Evolutionary conservation across 2,329 filamentous ascomycete species (phyloP), one percentile per base, ranked within the genome.

Genomic region (Hymenoscyphus scutula): DNA sequence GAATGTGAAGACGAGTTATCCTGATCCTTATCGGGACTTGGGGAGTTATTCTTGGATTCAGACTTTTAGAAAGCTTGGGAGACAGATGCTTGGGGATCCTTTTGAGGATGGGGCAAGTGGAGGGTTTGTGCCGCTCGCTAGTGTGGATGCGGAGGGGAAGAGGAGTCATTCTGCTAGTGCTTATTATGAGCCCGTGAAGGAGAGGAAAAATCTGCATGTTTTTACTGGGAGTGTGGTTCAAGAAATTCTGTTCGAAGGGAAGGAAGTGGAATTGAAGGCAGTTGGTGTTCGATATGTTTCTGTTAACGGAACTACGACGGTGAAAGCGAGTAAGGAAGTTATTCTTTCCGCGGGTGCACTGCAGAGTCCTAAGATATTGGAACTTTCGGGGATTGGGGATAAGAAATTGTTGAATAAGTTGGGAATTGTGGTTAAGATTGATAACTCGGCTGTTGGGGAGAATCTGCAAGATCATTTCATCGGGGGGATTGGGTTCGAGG

Each of bases 401-500:
- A n/a, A 23, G 19, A 60, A 61, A 5, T 53, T 64, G 7, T 62
- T 72, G 15, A 34, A 65, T 32, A 2, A 5, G 2, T 25, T 60
- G 23, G 64, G 62, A 11, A 69, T 70, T 30, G 6, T 29, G 5
- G 59, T 65, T 13, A 34, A 64, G 0, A 59, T 67, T 15, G 57
- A 65, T 38, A 68, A 68, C 38, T 78, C 78, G 0, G 80, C 79
- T 2, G 82, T 83, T 1, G 81, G 81, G 3, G 74, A 81, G 66
- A 79, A 80, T 60, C 75, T 83, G 65, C 76, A 76, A 60, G 80
- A 82, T 58, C 73, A 75, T 27, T 65, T 74, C 17, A 55, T 63
- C 48, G 63, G 60, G 19, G 62, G 62, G 5, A 7, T 64, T 38
- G 30, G 58, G 27, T 62, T 58, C 32, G 61, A 63, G 29, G 61